Evolutionary conservation across 164 flowering plant species (phyloP).

Genomic region (Liriodendron chinense): DNA sequence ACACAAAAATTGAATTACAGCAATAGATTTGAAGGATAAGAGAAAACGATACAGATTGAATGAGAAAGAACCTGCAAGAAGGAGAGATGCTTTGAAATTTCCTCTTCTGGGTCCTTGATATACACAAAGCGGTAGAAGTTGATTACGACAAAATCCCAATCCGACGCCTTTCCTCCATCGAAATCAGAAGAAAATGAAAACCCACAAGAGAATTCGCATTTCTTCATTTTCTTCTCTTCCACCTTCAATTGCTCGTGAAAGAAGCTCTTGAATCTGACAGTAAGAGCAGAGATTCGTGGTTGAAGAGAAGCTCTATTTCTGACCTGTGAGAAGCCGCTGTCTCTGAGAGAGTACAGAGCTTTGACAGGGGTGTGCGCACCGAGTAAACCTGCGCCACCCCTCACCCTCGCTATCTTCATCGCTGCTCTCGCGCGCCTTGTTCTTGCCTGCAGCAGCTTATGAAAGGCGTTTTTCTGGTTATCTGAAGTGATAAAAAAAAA

Average conservation of each 20-base stretch:
- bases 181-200: constrained; percentile 4
- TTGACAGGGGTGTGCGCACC: neutral
- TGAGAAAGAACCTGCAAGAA: constrained; percentile 49
- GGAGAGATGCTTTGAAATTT: constrained; percentile 56
- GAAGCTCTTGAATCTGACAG: constrained; percentile 6
- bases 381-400: constrained; percentile 2
- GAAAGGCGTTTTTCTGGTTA: constrained; percentile 11
- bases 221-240: neutral
- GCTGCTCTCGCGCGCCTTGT: neutral
- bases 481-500: neutral
- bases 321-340: neutral
- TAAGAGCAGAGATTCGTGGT: constrained; percentile 2
- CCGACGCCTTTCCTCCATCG: neutral
- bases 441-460: neutral
- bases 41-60: too few relatives aligned
- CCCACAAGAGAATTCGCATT: constrained; percentile 4
- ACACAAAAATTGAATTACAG: neutral
- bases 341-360: neutral
- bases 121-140: constrained; percentile 66
- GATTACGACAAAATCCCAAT: constrained; percentile 54
- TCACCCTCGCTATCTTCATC: constrained; percentile 8
- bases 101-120: constrained; percentile 51
- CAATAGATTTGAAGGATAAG: too few relatives aligned
- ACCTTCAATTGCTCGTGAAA: neutral
- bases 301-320: neutral